Evolutionary conservation across 441 rosid species (phyloP), one percentile per base, ranked within the genome.

Genomic region (Erodium texanum): DNA sequence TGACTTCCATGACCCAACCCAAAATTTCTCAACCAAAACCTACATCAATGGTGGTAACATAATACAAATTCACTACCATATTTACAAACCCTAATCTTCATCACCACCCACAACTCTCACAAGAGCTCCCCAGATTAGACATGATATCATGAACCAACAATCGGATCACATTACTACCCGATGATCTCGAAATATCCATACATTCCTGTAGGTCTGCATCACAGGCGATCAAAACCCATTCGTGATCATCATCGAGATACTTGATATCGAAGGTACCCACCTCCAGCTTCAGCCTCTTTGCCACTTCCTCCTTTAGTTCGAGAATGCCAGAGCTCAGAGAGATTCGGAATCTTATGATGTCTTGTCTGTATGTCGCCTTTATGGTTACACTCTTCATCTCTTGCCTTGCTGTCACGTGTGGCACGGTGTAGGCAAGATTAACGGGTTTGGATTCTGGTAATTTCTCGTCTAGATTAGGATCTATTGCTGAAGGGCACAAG

Each of bases 141-240:
- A 67, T 82, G 34, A 75, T 69, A 66, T 93, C 97, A 54, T 90
- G 93, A 76, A 89, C 78, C 0, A 82, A 79, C 56, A 91, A 71
- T 78, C 97, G 85, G 62, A 89, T 72, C 20, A 85, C 83, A 62
- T 74, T 86, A 68, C 85, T 78, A 23, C 90, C 81, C 0, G 90
- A 85, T 12, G 85, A 87, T 76, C 89, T 77, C 32, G 87, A 83
- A 59, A 93, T 70, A 68, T 93, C 95, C 11, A 88, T 69, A 71
- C 97, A 93, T 70, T 93, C 95, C 29, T 77, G 92, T 70, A 90
- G 78, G 75, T 93, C 99, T 1, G 95, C 89, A 27, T 91, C 83
- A 14, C 96, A 90, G 20, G 88, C 91, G 10, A 93, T 85, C 78
- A 83, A 78, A 70, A 90, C 92, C 97, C 88, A 85, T 70, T 93